Evolutionary conservation across 1,139 yeast genomes (phyloP).

Genomic region (Magnusiomyces clavatus): DNA sequence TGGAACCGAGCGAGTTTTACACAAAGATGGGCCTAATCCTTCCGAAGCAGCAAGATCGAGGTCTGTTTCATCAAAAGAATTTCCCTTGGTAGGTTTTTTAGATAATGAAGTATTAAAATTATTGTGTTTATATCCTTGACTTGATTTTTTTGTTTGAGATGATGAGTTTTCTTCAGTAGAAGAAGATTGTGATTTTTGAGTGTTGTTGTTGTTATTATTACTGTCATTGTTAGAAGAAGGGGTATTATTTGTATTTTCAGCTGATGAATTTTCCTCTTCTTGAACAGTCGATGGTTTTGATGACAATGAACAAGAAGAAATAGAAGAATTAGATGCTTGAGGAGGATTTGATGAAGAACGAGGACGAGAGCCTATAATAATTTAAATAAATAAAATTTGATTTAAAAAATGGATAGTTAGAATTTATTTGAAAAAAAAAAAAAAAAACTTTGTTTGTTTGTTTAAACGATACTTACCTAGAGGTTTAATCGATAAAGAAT

Average conservation of each 20-base stretch:
- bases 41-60: background rate
- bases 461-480: slow-evolving; percentile 6
- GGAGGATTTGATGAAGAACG: slow-evolving; percentile 8
- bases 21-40: slow-evolving; percentile 2
- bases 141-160: slow-evolving; percentile 23
- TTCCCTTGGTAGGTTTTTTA: background rate
- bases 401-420: too few relatives aligned
- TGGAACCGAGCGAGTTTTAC: slow-evolving; percentile 4
- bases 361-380: slow-evolving; percentile 16
- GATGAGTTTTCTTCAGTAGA: slow-evolving; percentile 36
- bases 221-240: slow-evolving; percentile 17
- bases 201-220: slow-evolving; percentile 25
- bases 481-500: slow-evolving; percentile 6
- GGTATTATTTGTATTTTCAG: too few relatives aligned
- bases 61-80: background rate
- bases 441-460: background rate
- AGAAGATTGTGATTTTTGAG: slow-evolving; percentile 16
- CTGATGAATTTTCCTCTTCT: background rate
- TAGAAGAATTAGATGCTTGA: slow-evolving; percentile 7
- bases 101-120: background rate
- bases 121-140: background rate
- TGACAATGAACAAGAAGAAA: background rate
- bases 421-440: background rate
- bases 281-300: background rate
- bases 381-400: too few relatives aligned